These are phyloP conservation scores for Skeletonema marinoi DNA, from an alignment of 108 stramenopile genomes.

Conservation along the genomic window DNA sequence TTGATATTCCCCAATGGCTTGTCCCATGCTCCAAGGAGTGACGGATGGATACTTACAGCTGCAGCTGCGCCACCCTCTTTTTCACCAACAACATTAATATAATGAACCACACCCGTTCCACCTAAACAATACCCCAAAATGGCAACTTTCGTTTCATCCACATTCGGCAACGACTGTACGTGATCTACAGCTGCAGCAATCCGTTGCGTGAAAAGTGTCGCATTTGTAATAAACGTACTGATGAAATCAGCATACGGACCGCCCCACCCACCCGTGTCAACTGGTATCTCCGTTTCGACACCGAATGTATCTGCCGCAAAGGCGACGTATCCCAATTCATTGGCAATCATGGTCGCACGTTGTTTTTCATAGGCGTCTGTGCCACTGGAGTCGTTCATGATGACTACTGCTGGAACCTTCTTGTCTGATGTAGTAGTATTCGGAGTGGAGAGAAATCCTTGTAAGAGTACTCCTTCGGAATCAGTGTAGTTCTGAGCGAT, in stretches of 20 bases:
- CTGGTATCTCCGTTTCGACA: neutral
- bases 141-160: conserved; percentile 40
- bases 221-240: conserved; percentile 26
- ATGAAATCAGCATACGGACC: conserved; percentile 20
- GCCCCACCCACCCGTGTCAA: neutral
- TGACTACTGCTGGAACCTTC: conserved; percentile 7
- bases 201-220: conserved; percentile 33
- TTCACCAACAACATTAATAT: conserved; percentile 22
- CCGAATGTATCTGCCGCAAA: conserved; percentile 62
- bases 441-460: conserved; percentile 13
- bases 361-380: conserved; percentile 39
- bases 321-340: conserved; percentile 42
- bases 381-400: conserved; percentile 7
- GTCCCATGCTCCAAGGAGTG: conserved; percentile 22
- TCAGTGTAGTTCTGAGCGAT: conserved; percentile 18
- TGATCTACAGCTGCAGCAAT: conserved; percentile 50
- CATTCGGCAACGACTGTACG: conserved; percentile 21
- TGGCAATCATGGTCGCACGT: conserved; percentile 49
- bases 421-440: neutral
- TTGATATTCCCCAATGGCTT: neutral
- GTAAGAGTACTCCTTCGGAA: neutral
- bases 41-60: conserved; percentile 47
- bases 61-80: conserved; percentile 22
- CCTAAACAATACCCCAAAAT: conserved; percentile 49
- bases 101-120: conserved; percentile 51